These are phyloP conservation scores for Coemansia sp. DNA, from an alignment of 192 early-diverging fungal genomes.

Conservation along the genomic window DNA sequence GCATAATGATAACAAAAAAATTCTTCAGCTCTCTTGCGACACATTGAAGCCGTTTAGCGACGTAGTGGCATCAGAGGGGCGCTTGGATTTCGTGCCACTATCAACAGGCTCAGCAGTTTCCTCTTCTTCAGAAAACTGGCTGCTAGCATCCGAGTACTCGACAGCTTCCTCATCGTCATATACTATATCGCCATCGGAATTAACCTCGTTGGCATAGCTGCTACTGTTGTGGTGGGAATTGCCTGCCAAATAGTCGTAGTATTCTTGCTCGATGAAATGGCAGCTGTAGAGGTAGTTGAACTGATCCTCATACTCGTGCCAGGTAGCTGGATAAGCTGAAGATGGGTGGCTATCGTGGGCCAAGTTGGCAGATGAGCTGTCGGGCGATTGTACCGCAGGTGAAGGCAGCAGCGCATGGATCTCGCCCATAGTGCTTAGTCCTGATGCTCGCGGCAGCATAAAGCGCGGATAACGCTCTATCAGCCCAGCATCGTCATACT, in stretches of 20 bases:
- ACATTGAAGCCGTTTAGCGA: too few relatives aligned
- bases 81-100: too few relatives aligned
- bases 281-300: constrained; percentile 54
- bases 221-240: constrained; percentile 1
- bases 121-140: too few relatives aligned
- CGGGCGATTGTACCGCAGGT: constrained; percentile 10
- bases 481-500: neutral
- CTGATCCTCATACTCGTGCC: constrained; percentile 53
- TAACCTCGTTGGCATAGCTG: constrained; percentile 1
- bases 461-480: constrained; percentile 27
- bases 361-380: constrained; percentile 12
- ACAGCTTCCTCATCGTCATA: constrained; percentile 5
- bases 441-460: constrained; percentile 45
- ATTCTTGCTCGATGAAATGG: constrained; percentile 51
- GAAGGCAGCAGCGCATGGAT: constrained; percentile 35
- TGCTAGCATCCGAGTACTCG: constrained; percentile 2
- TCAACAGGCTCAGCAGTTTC: too few relatives aligned
- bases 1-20: neutral
- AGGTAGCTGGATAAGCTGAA: constrained; percentile 32
- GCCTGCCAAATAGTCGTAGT: constrained; percentile 39
- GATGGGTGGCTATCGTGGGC: constrained; percentile 17
- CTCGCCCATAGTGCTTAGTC: constrained; percentile 51
- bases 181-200: neutral
- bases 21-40: too few relatives aligned
- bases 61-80: too few relatives aligned